Percentiles rank a stretch among this genome's conserved stretches.
Evolutionary conservation across 2,329 filamentous ascomycete genomes (phyloP).

Genomic region (Calonectria crousiana): DNA sequence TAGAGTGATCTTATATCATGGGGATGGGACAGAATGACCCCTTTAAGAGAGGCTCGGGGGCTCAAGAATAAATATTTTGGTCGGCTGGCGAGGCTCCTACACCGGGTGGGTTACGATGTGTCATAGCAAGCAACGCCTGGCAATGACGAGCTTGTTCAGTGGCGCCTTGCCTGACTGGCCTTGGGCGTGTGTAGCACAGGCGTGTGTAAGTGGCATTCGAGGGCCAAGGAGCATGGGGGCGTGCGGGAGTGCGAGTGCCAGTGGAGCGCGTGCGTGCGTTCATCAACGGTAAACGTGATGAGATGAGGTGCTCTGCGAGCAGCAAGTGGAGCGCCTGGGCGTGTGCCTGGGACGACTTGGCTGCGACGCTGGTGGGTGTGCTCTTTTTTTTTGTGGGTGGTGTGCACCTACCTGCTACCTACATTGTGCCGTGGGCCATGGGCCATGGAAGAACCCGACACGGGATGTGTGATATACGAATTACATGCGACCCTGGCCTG

Average conservation of each 20-base stretch:
- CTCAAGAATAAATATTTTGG: slow-evolving; percentile 43
- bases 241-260: not conserved
- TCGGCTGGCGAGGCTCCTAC: slow-evolving; percentile 32
- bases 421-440: too few relatives aligned
- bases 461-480: slow-evolving; percentile 6
- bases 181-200: slow-evolving; percentile 23
- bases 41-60: slow-evolving; percentile 33
- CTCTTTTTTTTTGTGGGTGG: not conserved
- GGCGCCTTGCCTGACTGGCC: slow-evolving; percentile 43
- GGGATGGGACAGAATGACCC: slow-evolving; percentile 32
- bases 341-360: slow-evolving; percentile 27
- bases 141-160: slow-evolving; percentile 46
- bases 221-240: not conserved
- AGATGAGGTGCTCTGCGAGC: slow-evolving; percentile 25
- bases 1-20: slow-evolving; percentile 25
- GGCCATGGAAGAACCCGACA: not conserved
- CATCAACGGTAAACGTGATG: slow-evolving; percentile 15
- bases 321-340: slow-evolving; percentile 17
- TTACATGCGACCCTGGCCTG: slow-evolving; percentile 12
- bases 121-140: slow-evolving; percentile 43
- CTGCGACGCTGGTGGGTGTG: not conserved
- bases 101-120: slow-evolving; percentile 41
- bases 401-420: not conserved
- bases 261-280: slow-evolving; percentile 5
- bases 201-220: slow-evolving; percentile 33